Evolutionary conservation across 257 asterid genomes (phyloP), one percentile per base, ranked within the genome.

Genomic region (Solanum etuberosum): DNA sequence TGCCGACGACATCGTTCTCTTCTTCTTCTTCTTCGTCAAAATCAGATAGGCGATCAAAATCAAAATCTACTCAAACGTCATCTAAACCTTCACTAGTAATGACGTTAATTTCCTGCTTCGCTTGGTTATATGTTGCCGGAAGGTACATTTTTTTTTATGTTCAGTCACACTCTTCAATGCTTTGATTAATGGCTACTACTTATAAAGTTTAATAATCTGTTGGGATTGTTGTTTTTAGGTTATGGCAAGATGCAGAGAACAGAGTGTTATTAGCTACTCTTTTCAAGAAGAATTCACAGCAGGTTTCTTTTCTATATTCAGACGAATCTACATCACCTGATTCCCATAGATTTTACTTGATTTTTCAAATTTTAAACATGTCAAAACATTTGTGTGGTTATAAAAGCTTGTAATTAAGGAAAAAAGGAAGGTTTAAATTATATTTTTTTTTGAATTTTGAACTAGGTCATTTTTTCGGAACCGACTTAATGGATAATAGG

Each of bases 221-320:
- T 86, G 37, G 61, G 57, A 23, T 48, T 32, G 0, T 11, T 57
- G 67, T 34, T 87, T 32, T 51, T 90, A 96, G 99, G 87, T 87
- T 96, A 91, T 96, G 99, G 99, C 99, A 96, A 90, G 99, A 96
- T 87, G 95, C 98, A 3, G 99, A 95, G 88, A 91, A 91, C 92
- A 89, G 98, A 91, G 78, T 78, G 91, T 71, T 96, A 25, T 85
- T 95, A 87, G 93, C 90, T 32, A 85, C 31, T 87, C 90, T 95
- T 77, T 88, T 94, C 83, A 92, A 87, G 91, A 92, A 89, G 87
- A 92, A 93, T 86, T 90, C 93, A 23, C 91, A 87, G 85, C 97
- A 94, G 99, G 99, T 95, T 86, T 42, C 57, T 54, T 29, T 7
- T 35, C 84, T 29, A 4, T 81, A 25, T n/a, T 63, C 32, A 61